These are phyloP conservation scores for Arachnopeziza araneosa DNA, from an alignment of 2,329 filamentous ascomycete species.

Conservation along the genomic window DNA sequence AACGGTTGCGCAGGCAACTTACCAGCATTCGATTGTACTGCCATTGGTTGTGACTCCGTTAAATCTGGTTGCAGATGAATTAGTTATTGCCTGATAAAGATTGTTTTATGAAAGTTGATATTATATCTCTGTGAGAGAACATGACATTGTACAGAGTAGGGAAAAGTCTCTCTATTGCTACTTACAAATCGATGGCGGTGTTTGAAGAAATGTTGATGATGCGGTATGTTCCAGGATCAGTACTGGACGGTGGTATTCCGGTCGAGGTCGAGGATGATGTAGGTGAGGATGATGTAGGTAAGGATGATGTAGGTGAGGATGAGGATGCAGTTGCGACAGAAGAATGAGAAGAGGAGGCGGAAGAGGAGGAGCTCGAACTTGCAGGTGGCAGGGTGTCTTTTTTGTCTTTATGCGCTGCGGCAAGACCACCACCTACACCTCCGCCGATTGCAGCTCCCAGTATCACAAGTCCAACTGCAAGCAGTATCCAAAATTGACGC, in stretches of 20 bases:
- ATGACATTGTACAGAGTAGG: not conserved
- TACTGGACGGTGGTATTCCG: constrained; percentile 1
- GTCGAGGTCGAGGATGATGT: not conserved
- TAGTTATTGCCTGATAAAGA: not conserved
- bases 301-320: not conserved
- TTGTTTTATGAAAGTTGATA: not conserved
- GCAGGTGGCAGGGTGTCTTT: not conserved
- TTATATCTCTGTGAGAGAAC: not conserved
- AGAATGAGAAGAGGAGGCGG: not conserved
- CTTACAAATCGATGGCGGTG: not conserved
- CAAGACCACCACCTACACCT: not conserved
- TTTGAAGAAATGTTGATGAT: not conserved
- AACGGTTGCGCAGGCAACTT: not conserved
- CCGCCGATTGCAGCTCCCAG: not conserved
- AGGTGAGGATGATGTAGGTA: not conserved
- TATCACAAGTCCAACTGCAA: not conserved
- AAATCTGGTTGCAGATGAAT: not conserved
- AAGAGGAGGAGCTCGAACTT: not conserved
- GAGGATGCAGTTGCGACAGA: not conserved
- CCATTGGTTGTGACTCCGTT: not conserved
- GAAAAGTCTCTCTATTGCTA: not conserved
- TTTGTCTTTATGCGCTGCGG: not conserved
- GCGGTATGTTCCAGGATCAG: not conserved
- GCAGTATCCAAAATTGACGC: not conserved
- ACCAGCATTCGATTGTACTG: not conserved